A percentile compares a stretch with the other conserved stretches of the same genome.
phyloP scores from a whole-genome alignment of 306 rosid species.

The Albizia julibrissin region DNA sequence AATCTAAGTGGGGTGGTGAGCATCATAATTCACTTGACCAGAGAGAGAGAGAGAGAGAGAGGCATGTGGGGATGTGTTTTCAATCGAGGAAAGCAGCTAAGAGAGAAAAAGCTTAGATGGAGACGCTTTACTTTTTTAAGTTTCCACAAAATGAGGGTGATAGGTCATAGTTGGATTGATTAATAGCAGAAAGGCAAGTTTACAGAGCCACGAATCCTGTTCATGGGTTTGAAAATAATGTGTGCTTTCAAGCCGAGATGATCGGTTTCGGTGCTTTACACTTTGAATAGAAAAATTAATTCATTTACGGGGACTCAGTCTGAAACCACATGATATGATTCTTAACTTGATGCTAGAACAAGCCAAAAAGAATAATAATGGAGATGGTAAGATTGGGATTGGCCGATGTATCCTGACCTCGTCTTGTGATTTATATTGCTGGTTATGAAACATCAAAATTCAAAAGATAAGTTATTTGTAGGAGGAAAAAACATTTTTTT shows the following conservation, averaged over 20 bases:
- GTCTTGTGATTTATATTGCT: not conserved
- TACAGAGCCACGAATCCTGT: not conserved
- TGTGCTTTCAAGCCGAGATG: not conserved
- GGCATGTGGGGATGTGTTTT: conserved; percentile 29
- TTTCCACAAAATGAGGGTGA: conserved; percentile 2
- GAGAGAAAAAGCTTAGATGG: not conserved
- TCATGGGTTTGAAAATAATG: not conserved
- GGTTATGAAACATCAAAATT: no score
- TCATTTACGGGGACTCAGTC: not conserved
- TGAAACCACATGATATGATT: not conserved
- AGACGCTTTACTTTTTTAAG: not conserved
- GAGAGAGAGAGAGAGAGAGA: not conserved
- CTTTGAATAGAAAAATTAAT: not conserved
- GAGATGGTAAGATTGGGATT: not conserved
- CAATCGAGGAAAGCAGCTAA: not conserved
- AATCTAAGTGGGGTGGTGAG: not conserved
- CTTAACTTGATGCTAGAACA: not conserved
- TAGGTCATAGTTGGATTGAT: not conserved
- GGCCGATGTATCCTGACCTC: not conserved
- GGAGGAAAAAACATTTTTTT: no score
- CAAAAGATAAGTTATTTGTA: not conserved
- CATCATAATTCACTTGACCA: not conserved
- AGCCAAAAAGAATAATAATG: not conserved
- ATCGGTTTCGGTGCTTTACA: not conserved
- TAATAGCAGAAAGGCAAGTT: not conserved